Conservation (phyloP, 1,139 yeast species). For the Lodderomyces theae region DNA sequence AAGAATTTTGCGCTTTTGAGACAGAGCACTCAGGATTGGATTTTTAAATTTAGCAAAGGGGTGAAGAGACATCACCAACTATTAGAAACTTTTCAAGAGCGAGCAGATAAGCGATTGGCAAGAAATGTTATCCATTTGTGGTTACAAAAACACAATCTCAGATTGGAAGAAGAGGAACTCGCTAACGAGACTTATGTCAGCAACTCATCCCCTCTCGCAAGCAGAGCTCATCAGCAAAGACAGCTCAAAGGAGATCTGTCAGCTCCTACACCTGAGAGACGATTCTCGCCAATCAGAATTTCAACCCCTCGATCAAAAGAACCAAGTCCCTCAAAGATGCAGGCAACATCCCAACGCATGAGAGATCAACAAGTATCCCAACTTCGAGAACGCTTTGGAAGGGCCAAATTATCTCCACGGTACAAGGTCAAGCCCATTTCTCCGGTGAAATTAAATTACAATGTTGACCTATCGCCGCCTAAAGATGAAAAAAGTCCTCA, state of each 20-base stretch:
- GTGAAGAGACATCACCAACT: slow-evolving; percentile 36
- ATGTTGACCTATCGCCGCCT: slow-evolving; percentile 16
- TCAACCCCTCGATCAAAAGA: slow-evolving; percentile 25
- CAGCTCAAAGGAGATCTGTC: slow-evolving; percentile 20
- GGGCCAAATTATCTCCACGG: slow-evolving; percentile 19
- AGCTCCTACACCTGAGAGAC: slow-evolving; percentile 36
- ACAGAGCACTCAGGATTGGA: slow-evolving; percentile 36
- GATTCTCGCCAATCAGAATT: slow-evolving; percentile 15
- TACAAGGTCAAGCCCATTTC: neutral
- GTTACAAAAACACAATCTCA: slow-evolving; percentile 24
- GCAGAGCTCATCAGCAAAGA: slow-evolving; percentile 16
- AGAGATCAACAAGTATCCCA: slow-evolving; percentile 35
- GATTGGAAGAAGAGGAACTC: slow-evolving; percentile 15
- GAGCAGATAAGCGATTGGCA: slow-evolving; percentile 28
- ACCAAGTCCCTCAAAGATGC: slow-evolving; percentile 39
- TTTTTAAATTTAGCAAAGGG: slow-evolving; percentile 35
- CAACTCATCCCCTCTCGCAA: slow-evolving; percentile 38
- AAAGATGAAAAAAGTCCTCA: neutral
- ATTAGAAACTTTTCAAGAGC: slow-evolving; percentile 33
- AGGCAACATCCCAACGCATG: slow-evolving; percentile 39
- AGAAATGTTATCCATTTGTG: slow-evolving; percentile 39
- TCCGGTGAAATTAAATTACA: slow-evolving; percentile 5
- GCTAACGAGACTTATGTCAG: slow-evolving; percentile 22
- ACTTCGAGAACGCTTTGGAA: slow-evolving; percentile 33
- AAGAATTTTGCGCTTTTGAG: slow-evolving; percentile 26